Evolutionary conservation across 1,284 basidiomycete species (phyloP), one percentile per base, ranked within the genome.

Genomic region (Abortiporus biennis): DNA sequence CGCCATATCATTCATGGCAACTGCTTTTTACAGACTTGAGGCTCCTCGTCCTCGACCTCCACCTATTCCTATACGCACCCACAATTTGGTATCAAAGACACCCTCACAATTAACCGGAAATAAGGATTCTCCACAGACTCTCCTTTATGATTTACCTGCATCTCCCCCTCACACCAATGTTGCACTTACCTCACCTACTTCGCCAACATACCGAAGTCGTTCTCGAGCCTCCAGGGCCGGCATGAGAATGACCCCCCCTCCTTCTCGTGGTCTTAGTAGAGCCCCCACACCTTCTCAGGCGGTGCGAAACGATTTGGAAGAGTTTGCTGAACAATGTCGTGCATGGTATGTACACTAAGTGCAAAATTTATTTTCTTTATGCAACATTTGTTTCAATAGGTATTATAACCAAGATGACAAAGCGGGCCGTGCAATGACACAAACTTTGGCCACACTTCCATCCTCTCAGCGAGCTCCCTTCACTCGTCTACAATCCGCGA

Each of bases 111-210:
- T 24, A 29, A 21, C 37, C 24, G 62, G 62, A 49, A 69, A 52
- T 46, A 57, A 50, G 47, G 47, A 50, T 34, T 47, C 69, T 46
- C 61, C 73, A 43, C 66, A 74, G 54, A 70, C 77, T 37, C 78
- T 86, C 57, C 77, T 86, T 63, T 85, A 87, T 61, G 80, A 85
- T 65, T 71, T 86, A 50, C 82, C 83, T 54, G 72, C 79, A n/a
- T 61, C 76, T 3, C 63, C 75, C 20, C 62, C 67, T 6, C 76
- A 78, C 3, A 73, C 77, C 17, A 70, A 64, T 41, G 74, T 72
- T 50, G 66, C 72, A 22, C 66, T 59, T 49, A 53, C 58, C 24
- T 78, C 77, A 20, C 78, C 80, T 11, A 66, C 72, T 2, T 80
- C 80, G 5, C 78, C 83, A 16, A 72, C 72, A n/a, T 74, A 71